phyloP scores from a whole-genome alignment of 768 basidiomycete species.

The Boletus pseudopeckii region DNA sequence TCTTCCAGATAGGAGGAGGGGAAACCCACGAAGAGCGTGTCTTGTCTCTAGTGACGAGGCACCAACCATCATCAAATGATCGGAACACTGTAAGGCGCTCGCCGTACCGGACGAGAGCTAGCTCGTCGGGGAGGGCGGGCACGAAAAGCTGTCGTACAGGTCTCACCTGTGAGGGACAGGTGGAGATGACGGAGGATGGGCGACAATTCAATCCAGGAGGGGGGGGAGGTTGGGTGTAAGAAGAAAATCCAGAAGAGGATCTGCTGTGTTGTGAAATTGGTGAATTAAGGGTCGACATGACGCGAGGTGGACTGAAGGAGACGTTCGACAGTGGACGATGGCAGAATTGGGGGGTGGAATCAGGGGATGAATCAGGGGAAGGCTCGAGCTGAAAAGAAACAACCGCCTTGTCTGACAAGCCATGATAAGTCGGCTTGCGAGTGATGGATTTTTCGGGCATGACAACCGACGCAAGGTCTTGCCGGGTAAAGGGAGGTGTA shows the following conservation, averaged over 20 bases:
- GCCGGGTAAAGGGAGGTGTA: constrained; percentile 37
- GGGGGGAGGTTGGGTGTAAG: constrained; percentile 35
- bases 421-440: constrained; percentile 37
- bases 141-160: constrained; percentile 63
- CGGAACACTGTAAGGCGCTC: constrained; percentile 62
- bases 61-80: constrained; percentile 80
- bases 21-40: constrained; percentile 40
- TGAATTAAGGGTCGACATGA: constrained; percentile 18
- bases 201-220: constrained; percentile 9
- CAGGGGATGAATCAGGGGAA: constrained; percentile 27
- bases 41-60: constrained; percentile 60
- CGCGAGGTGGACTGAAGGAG: constrained; percentile 14
- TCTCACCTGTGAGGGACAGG: constrained; percentile 39
- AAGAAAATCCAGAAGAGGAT: constrained; percentile 33
- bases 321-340: not conserved
- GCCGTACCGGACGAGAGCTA: constrained; percentile 47
- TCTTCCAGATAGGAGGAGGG: constrained; percentile 8
- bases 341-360: constrained; percentile 36
- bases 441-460: constrained; percentile 50
- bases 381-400: constrained; percentile 38
- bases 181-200: constrained; percentile 5
- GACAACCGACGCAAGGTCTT: constrained; percentile 42
- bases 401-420: constrained; percentile 41
- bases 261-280: constrained; percentile 28
- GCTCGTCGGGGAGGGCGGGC: constrained; percentile 72